A percentile compares a stretch with the other conserved stretches of the same genome.
Conservation (phyloP, 495 filamentous ascomycete genomes). For the Penicillium flavigenum region DNA sequence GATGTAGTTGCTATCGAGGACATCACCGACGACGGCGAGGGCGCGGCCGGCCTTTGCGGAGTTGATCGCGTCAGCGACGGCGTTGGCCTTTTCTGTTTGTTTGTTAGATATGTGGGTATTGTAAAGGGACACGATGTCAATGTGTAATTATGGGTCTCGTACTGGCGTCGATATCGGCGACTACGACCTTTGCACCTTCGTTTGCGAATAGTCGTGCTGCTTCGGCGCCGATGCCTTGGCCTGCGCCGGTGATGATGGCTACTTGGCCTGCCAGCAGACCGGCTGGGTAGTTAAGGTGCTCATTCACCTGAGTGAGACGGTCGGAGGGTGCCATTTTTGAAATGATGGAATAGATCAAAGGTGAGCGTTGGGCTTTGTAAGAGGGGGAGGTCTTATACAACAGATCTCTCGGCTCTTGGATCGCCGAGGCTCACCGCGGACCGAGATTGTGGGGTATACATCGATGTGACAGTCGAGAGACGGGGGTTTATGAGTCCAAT, state of each 20-base stretch:
- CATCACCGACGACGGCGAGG: conserved; percentile 68
- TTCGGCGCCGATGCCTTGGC: conserved; percentile 89
- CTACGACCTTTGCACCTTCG: conserved; percentile 79
- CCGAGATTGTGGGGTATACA: conserved; percentile 28
- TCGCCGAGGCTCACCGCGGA: conserved; percentile 33
- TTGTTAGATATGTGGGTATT: not conserved
- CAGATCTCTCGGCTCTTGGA: conserved; percentile 14
- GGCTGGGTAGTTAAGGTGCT: conserved; percentile 75
- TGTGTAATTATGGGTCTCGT: conserved; percentile 22
- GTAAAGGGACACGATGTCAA: not conserved
- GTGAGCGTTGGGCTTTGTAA: not conserved
- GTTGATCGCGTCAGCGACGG: conserved; percentile 65
- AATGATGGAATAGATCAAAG: not conserved
- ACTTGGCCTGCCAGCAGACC: conserved; percentile 75
- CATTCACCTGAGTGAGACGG: conserved; percentile 65
- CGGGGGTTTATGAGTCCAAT: conserved; percentile 5
- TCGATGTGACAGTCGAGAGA: not conserved
- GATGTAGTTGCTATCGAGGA: conserved; percentile 66
- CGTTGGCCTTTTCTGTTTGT: conserved; percentile 58
- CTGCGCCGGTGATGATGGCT: conserved; percentile 84
- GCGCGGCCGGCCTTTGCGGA: conserved; percentile 58
- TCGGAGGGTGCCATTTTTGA: conserved; percentile 44
- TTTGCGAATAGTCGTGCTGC: conserved; percentile 77
- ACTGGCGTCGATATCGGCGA: conserved; percentile 79
- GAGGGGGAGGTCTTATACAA: conserved; percentile 24